Percentiles rank a stretch among this genome's conserved stretches.
Evolutionary conservation across 208 protist species (phyloP).

Genomic region (Lotmaria passim): DNA sequence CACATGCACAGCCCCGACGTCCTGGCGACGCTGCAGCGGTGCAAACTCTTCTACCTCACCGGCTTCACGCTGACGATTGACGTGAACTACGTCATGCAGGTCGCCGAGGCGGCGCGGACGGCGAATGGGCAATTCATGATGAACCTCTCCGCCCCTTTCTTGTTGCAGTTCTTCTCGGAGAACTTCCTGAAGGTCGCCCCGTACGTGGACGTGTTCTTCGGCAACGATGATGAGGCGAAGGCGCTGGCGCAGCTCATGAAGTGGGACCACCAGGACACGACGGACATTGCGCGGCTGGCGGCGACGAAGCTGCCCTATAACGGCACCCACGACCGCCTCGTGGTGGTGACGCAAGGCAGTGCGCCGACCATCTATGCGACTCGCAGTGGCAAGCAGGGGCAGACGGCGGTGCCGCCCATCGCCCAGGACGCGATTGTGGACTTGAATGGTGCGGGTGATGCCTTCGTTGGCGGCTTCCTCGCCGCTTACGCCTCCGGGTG

Average conservation of each 20-base stretch:
- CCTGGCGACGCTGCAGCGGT: slow-evolving; percentile 21
- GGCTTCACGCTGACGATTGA: slow-evolving; percentile 97
- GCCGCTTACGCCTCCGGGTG: slow-evolving; percentile 70
- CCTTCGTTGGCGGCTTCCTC: slow-evolving; percentile 98
- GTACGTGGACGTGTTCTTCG: slow-evolving; percentile 96
- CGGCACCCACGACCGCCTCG: slow-evolving; percentile 80
- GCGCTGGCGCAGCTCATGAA: slow-evolving; percentile 74
- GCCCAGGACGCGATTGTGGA: slow-evolving; percentile 94
- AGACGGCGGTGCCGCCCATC: slow-evolving; percentile 75
- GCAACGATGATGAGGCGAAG: slow-evolving; percentile 96
- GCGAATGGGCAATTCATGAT: slow-evolving; percentile 92
- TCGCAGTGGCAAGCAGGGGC: slow-evolving; percentile 39
- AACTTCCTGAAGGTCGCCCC: slow-evolving; percentile 84
- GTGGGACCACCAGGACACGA: slow-evolving; percentile 78
- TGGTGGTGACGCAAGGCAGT: slow-evolving; percentile 96
- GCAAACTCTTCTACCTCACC: slow-evolving; percentile 92
- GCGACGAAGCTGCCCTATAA: slow-evolving; percentile 82
- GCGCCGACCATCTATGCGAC: slow-evolving; percentile 86
- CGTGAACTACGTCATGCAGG: slow-evolving; percentile 86
- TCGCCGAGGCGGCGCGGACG: slow-evolving; percentile 90
- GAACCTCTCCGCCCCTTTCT: slow-evolving; percentile 97
- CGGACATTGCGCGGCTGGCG: slow-evolving; percentile 81
- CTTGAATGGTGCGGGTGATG: slow-evolving; percentile 98
- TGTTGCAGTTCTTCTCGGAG: slow-evolving; percentile 96
- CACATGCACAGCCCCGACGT: slow-evolving; percentile 81